Evolutionary conservation across 208 protist species (phyloP).

Genomic region (Kentomonas sorsogonicus): DNA sequence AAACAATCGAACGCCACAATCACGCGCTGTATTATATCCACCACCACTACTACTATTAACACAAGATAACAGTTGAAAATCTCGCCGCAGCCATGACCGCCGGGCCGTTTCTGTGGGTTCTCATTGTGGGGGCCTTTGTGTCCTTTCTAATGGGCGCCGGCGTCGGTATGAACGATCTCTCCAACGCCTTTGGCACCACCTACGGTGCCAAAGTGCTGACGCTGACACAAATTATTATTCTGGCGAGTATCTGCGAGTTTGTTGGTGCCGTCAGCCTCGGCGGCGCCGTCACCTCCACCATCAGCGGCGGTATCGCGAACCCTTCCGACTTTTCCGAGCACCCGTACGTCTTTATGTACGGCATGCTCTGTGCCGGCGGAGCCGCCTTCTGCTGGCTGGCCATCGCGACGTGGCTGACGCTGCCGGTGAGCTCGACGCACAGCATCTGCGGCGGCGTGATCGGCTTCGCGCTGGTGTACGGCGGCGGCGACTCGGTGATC

Average conservation of each 20-base stretch:
- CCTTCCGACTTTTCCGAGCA: constrained; percentile 30
- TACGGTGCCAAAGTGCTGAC: constrained; percentile 69
- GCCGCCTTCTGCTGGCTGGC: constrained; percentile 46
- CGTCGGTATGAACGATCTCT: constrained; percentile 85
- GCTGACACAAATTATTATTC: constrained; percentile 58
- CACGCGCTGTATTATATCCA: not conserved
- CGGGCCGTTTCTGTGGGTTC: constrained; percentile 72
- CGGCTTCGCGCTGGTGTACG: constrained; percentile 67
- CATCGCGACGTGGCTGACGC: constrained; percentile 32
- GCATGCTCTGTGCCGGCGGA: constrained; percentile 49
- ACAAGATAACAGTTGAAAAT: too few species aligned
- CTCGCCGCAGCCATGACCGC: too few species aligned
- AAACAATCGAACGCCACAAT: not conserved
- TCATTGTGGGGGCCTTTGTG: constrained; percentile 56
- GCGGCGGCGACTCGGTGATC: constrained; percentile 33
- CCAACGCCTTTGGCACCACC: constrained; percentile 85
- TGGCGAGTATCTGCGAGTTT: constrained; percentile 72
- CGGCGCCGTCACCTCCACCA: constrained; percentile 50
- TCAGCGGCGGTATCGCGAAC: constrained; percentile 59
- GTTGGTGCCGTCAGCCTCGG: constrained; percentile 54
- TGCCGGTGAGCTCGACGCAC: constrained; percentile 62
- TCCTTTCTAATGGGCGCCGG: constrained; percentile 65
- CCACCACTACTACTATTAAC: too few species aligned
- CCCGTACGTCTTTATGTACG: constrained; percentile 75
- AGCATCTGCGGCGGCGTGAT: constrained; percentile 60